Percentiles rank a stretch among this genome's conserved stretches.
phyloP scores from a whole-genome alignment of 1,284 basidiomycete species.

The Irpex sp. region DNA sequence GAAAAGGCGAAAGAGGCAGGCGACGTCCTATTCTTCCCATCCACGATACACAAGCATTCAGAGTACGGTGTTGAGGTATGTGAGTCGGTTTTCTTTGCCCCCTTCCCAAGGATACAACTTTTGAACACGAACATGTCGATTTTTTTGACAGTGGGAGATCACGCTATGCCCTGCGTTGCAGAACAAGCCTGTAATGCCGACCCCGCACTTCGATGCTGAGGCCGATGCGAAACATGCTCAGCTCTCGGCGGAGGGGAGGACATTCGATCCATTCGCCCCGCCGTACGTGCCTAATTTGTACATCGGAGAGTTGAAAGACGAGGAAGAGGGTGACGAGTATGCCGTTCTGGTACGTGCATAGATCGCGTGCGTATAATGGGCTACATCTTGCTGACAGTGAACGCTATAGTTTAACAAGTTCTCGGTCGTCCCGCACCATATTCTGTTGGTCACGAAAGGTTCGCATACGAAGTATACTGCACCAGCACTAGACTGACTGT shows the following conservation, averaged over 20 bases:
- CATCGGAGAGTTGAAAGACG: slow-evolving; percentile 68
- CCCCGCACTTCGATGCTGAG: slow-evolving; percentile 38
- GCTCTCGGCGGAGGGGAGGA: slow-evolving; percentile 30
- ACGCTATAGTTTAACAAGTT: slow-evolving; percentile 73
- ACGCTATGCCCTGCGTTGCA: slow-evolving; percentile 78
- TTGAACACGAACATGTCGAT: background rate
- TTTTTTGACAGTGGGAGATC: slow-evolving; percentile 66
- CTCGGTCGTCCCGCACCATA: slow-evolving; percentile 79
- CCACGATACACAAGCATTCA: slow-evolving; percentile 53
- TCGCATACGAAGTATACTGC: background rate
- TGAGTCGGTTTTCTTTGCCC: slow-evolving; percentile 8
- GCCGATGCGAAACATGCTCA: slow-evolving; percentile 24
- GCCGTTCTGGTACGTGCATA: slow-evolving; percentile 62
- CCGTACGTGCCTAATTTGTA: slow-evolving; percentile 76
- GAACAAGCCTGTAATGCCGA: slow-evolving; percentile 60
- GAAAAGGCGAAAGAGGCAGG: slow-evolving; percentile 60
- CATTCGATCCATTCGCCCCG: slow-evolving; percentile 70
- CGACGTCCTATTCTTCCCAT: slow-evolving; percentile 77
- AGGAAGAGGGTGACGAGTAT: slow-evolving; percentile 61
- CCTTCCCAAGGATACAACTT: background rate
- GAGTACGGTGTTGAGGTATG: slow-evolving; percentile 65
- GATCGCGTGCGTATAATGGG: background rate
- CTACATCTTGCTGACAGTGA: background rate
- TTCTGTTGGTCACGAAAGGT: slow-evolving; percentile 82
- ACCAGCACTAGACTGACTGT: background rate